These are phyloP conservation scores for sweet orange (Citrus sinensis) DNA, from an alignment of 345 rosid genomes.

Conservation along the genomic window DVS_A1.0 CM039162.1:5084001-5084500, in stretches of 20 bases:
- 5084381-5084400: conserved; percentile 7
- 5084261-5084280: conserved; percentile 74
- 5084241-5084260: conserved; percentile 2
- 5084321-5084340: neutral
- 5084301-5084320: neutral
- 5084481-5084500: neutral
- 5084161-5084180: conserved; percentile 73
- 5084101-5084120: conserved; percentile 33
- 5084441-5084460: neutral
- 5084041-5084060: neutral
- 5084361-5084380: conserved; percentile 11
- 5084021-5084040: neutral
- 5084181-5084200: conserved; percentile 32
- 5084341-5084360: neutral
- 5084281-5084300: conserved; percentile 26
- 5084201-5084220: conserved; percentile 1
- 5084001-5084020: neutral
- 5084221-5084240: conserved; percentile 10
- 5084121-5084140: conserved; percentile 33
- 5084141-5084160: conserved; percentile 49
- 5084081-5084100: conserved; percentile 15
- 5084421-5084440: neutral
- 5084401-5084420: neutral
- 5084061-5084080: conserved; percentile 40
- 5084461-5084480: neutral